Base-by-base conservation (phyloP, 1,139 yeast genomes). In the Candida sanyaensis region DNA sequence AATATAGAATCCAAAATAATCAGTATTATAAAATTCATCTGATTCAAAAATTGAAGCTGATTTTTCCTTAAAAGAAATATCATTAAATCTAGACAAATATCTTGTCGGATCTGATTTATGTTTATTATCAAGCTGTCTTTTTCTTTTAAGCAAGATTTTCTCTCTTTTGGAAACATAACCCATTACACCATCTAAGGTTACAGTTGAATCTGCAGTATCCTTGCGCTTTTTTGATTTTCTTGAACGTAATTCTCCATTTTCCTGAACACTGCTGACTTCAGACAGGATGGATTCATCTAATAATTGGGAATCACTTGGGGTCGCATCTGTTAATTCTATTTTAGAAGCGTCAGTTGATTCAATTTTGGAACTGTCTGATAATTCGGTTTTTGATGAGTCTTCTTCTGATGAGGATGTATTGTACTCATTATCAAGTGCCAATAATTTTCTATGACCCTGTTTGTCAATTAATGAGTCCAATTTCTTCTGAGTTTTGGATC, bases 1-100 rank as follows among this genome's bases (percentile, higher is more conserved):
- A 10, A 86, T 80, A 58, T 80, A 87, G 39, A 86, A 69, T 1
- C 93, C 95, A 53, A 77, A 80, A 60, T 83, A 86, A 45, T 73
- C 71, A 4, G 81, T 70, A 1, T 63, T 51, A 47, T 68, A 65
- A 53, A 76, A 70, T 23, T 57, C 54, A 2, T 60, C 69, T 31
- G 74, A 67, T 57, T 83, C 88, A 50, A 83, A 70, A 5, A 83
- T 77, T 4, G 84, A 75, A 4, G 78, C 65, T 10, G 75, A 62
- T 10, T 17, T 36, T 5, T 53, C 42, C 31, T 50, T 49, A 41
- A 55, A 55, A 3, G 50, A 44, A 12, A 53, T 49, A 44, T 55
- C 58, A 26, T 54, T 48, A 28, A 55, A 53, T 43, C 48, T 46
- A 8, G 55, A 55, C 9, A 44, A 43, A 42, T 53, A 55, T 43